A percentile compares a stretch with the other conserved stretches of the same genome.
Conservation (phyloP, 2,329 filamentous ascomycete genomes). For the Verticillium albo-atrum region DNA sequence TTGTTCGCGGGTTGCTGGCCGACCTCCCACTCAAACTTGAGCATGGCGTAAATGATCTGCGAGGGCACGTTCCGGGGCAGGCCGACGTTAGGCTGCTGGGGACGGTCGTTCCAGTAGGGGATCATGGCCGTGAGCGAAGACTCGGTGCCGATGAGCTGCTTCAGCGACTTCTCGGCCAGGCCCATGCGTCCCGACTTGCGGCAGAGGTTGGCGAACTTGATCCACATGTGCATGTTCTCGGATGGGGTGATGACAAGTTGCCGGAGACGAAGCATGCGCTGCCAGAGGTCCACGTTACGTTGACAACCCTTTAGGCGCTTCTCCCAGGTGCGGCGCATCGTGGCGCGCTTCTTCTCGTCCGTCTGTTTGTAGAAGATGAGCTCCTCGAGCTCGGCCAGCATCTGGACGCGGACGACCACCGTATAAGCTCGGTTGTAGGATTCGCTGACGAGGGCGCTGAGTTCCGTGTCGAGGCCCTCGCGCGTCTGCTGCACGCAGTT, state of each 20-base stretch:
- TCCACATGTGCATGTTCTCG: conserved; percentile 99
- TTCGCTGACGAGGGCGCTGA: conserved; percentile 94
- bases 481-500: conserved; percentile 85
- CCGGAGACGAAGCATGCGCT: conserved; percentile 92
- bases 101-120: conserved; percentile 50
- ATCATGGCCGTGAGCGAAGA: conserved; percentile 57
- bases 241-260: conserved; percentile 85
- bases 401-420: conserved; percentile 97
- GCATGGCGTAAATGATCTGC: conserved; percentile 89
- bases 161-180: conserved; percentile 90
- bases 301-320: conserved; percentile 91
- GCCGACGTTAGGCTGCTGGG: conserved; percentile 21
- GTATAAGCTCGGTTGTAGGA: conserved; percentile 97
- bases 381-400: conserved; percentile 97
- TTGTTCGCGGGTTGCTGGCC: conserved; percentile 55
- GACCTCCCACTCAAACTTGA: conserved; percentile 94
- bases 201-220: conserved; percentile 98
- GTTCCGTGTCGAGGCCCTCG: conserved; percentile 89
- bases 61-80: conserved; percentile 52
- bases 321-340: conserved; percentile 93
- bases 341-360: conserved; percentile 81
- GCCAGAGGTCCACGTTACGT: conserved; percentile 97
- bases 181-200: conserved; percentile 94
- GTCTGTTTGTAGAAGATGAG: conserved; percentile 97
- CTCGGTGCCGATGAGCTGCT: conserved; percentile 77